Evolutionary conservation across 306 rosid species (phyloP).

Genomic region (Vicia villosa): DNA sequence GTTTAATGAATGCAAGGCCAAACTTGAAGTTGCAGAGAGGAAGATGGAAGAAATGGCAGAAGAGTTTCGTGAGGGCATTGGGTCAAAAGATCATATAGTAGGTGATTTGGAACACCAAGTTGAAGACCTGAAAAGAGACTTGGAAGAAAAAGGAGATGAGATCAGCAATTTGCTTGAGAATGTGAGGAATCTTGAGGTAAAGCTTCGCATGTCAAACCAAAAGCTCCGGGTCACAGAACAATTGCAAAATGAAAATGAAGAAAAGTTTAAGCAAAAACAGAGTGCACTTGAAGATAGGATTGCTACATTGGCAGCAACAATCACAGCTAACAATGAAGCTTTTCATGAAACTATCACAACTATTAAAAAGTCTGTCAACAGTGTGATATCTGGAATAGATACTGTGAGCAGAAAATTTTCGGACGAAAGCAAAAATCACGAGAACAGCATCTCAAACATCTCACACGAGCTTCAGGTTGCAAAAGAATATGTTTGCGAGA

Average conservation of each 20-base stretch:
- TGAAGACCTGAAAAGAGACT: constrained; percentile 75
- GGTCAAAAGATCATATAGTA: constrained; percentile 59
- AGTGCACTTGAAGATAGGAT: constrained; percentile 63
- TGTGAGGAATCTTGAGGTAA: constrained; percentile 69
- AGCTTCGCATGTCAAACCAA: constrained; percentile 96
- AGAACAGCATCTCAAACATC: constrained; percentile 44
- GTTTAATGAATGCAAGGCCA: constrained; percentile 56
- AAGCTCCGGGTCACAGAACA: constrained; percentile 97
- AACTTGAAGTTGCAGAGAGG: constrained; percentile 59
- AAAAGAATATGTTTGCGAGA: constrained; percentile 55
- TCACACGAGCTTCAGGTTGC: constrained; percentile 57
- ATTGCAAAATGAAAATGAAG: constrained; percentile 72
- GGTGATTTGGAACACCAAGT: constrained; percentile 61
- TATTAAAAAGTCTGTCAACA: constrained; percentile 44
- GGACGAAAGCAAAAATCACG: constrained; percentile 41
- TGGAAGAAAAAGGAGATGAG: constrained; percentile 77
- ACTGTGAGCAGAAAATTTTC: constrained; percentile 47
- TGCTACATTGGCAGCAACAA: constrained; percentile 47
- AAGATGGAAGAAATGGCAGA: constrained; percentile 57
- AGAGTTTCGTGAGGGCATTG: constrained; percentile 46
- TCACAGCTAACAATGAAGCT: constrained; percentile 61
- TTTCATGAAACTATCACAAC: constrained; percentile 47
- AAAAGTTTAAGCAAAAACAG: constrained; percentile 63
- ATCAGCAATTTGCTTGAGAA: constrained; percentile 55
- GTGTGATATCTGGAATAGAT: constrained; percentile 53